phyloP scores from a whole-genome alignment of 2,329 filamentous ascomycete species.

The Monosporascus sp. region DNA sequence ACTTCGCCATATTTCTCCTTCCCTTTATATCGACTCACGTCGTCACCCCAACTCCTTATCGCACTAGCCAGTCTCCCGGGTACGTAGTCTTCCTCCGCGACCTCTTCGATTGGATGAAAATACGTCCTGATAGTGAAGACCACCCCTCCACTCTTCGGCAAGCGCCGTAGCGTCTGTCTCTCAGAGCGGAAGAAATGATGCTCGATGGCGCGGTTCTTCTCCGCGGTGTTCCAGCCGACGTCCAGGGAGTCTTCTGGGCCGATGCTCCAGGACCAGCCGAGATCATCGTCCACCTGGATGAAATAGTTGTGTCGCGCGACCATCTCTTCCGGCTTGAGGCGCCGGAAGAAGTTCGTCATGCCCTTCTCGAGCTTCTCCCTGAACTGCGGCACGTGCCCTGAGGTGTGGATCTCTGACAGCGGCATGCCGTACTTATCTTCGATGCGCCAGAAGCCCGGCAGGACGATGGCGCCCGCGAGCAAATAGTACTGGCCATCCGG shows the following conservation, averaged over 20 bases:
- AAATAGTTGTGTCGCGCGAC: slow-evolving; percentile 75
- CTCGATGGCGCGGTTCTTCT: slow-evolving; percentile 66
- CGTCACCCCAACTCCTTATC: slow-evolving; percentile 73
- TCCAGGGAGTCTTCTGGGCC: slow-evolving; percentile 62
- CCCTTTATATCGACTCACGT: slow-evolving; percentile 74
- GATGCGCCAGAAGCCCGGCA: slow-evolving; percentile 80
- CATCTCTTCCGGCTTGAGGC: slow-evolving; percentile 63
- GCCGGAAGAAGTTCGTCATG: slow-evolving; percentile 59
- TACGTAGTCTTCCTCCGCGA: slow-evolving; percentile 68
- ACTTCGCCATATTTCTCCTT: slow-evolving; percentile 68
- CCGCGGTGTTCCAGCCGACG: slow-evolving; percentile 69
- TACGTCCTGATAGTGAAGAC: slow-evolving; percentile 79
- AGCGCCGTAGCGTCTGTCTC: slow-evolving; percentile 61
- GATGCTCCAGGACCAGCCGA: slow-evolving; percentile 74
- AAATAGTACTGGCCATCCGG: slow-evolving; percentile 76
- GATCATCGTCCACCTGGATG: slow-evolving; percentile 73
- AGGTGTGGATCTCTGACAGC: slow-evolving; percentile 73
- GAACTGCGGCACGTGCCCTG: slow-evolving; percentile 56
- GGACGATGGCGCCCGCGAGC: slow-evolving; percentile 67
- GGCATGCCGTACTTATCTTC: slow-evolving; percentile 77
- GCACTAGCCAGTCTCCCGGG: slow-evolving; percentile 74
- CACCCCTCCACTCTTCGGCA: slow-evolving; percentile 52
- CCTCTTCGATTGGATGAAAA: slow-evolving; percentile 64
- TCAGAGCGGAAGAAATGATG: slow-evolving; percentile 76
- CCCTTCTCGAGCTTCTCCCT: slow-evolving; percentile 30